phyloP scores from a whole-genome alignment of 495 filamentous ascomycete species.

The Neurospora hispaniola region DNA sequence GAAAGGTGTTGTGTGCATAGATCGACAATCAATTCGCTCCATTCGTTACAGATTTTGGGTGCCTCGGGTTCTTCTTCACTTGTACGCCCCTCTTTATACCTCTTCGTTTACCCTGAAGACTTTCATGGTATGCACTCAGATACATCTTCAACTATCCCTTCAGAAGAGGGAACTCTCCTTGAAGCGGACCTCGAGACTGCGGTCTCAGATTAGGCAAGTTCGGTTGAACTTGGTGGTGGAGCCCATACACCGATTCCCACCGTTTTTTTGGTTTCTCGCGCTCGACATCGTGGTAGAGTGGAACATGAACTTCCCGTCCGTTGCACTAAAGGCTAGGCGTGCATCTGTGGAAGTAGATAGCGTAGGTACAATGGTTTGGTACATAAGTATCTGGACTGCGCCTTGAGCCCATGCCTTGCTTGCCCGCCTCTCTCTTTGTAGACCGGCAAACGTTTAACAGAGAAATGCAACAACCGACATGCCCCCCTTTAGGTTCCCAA shows the following conservation, averaged over 20 bases:
- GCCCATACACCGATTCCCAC: not conserved
- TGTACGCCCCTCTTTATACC: not conserved
- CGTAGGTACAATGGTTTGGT: not conserved
- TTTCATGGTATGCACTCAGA: not conserved
- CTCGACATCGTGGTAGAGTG: not conserved
- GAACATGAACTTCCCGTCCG: not conserved
- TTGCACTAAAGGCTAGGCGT: not conserved
- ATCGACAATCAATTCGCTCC: not conserved
- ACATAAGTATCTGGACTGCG: not conserved
- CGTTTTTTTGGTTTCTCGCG: not conserved
- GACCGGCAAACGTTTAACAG: not conserved
- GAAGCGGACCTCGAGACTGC: not conserved
- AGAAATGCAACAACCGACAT: not conserved
- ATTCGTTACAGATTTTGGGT: not conserved
- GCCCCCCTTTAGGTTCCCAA: not conserved
- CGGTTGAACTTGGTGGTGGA: not conserved
- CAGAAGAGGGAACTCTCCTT: not conserved
- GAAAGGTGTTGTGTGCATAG: not conserved
- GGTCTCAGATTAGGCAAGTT: not conserved
- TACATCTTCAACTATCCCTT: not conserved
- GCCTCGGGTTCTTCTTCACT: not conserved
- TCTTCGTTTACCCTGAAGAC: not conserved
- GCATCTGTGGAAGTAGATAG: not conserved
- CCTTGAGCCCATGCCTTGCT: not conserved
- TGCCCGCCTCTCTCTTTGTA: not conserved